A percentile compares a stretch with the other conserved stretches of the same genome.
These are phyloP conservation scores for Podospora didyma DNA, from an alignment of 495 filamentous ascomycete species.

Conservation along the genomic window DNA sequence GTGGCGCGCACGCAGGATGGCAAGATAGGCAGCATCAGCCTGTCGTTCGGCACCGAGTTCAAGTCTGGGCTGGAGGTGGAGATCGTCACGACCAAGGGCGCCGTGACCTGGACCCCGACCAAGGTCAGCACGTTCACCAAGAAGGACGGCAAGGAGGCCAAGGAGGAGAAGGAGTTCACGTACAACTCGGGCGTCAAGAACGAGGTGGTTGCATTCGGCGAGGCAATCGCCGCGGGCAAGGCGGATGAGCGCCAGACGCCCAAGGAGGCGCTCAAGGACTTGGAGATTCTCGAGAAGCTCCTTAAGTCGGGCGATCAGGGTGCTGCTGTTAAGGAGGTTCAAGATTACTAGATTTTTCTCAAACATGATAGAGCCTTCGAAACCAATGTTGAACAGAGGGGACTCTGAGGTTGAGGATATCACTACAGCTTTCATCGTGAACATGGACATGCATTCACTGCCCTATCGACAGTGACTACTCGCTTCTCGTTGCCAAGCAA, in stretches of 20 bases:
- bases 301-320: slow-evolving; percentile 55
- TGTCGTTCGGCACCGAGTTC: slow-evolving; percentile 67
- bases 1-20: slow-evolving; percentile 54
- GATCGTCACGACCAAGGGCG: slow-evolving; percentile 51
- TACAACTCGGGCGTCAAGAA: slow-evolving; percentile 56
- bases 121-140: slow-evolving; percentile 34
- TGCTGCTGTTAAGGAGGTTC: slow-evolving; percentile 30
- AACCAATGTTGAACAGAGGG: no score
- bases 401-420: no score
- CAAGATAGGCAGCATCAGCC: slow-evolving; percentile 52
- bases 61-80: slow-evolving; percentile 43
- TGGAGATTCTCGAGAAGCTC: slow-evolving; percentile 63
- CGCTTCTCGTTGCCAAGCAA: no score
- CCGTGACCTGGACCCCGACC: slow-evolving; percentile 36
- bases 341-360: not conserved
- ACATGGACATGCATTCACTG: no score
- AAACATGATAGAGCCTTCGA: no score
- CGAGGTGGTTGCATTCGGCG: slow-evolving; percentile 64
- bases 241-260: slow-evolving; percentile 52
- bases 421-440: no score
- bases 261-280: slow-evolving; percentile 63
- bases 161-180: slow-evolving; percentile 51
- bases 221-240: slow-evolving; percentile 43
- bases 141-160: slow-evolving; percentile 32
- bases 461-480: no score